A percentile compares a stretch with the other conserved stretches of the same genome.
Evolutionary conservation across 2,329 filamentous ascomycete genomes (phyloP).

Genomic region (Colletotrichum sp.): DNA sequence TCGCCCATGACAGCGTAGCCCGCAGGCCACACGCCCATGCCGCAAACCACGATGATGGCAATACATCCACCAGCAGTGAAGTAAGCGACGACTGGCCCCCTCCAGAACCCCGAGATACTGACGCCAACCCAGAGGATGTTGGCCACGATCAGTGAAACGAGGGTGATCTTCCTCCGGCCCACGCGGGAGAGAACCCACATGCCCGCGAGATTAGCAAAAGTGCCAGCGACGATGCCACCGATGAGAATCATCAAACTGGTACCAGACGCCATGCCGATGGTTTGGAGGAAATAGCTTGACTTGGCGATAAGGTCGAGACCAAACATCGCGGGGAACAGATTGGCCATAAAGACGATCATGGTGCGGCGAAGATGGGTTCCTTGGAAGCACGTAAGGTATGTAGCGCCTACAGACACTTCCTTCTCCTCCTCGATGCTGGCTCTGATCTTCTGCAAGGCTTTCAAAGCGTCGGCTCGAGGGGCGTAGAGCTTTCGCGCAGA

Average conservation of each 20-base stretch:
- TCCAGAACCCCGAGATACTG: constrained; percentile 50
- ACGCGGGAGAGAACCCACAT: constrained; percentile 47
- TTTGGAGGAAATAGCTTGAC: constrained; percentile 42
- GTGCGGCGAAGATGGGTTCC: constrained; percentile 45
- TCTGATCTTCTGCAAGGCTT: constrained; percentile 23
- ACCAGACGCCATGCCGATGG: constrained; percentile 33
- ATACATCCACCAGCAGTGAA: constrained; percentile 44
- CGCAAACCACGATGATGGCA: constrained; percentile 44
- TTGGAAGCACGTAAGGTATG: constrained; percentile 49
- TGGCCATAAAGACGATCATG: constrained; percentile 44
- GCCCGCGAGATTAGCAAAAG: constrained; percentile 45
- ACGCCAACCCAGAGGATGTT: constrained; percentile 46
- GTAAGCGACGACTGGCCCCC: constrained; percentile 42
- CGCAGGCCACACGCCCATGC: constrained; percentile 45
- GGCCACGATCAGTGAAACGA: constrained; percentile 35
- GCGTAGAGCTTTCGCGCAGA: constrained; percentile 26
- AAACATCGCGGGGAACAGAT: constrained; percentile 46
- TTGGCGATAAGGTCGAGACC: constrained; percentile 48
- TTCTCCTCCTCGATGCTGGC: constrained; percentile 47
- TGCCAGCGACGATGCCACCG: constrained; percentile 45
- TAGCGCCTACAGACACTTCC: constrained; percentile 28
- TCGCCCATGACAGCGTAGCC: constrained; percentile 47
- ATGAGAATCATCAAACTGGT: constrained; percentile 47
- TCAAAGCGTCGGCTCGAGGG: constrained; percentile 20
- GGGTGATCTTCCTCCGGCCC: constrained; percentile 41